Conservation (phyloP, 108 stramenopile species). For the Parietichytrium sp. region DNA sequence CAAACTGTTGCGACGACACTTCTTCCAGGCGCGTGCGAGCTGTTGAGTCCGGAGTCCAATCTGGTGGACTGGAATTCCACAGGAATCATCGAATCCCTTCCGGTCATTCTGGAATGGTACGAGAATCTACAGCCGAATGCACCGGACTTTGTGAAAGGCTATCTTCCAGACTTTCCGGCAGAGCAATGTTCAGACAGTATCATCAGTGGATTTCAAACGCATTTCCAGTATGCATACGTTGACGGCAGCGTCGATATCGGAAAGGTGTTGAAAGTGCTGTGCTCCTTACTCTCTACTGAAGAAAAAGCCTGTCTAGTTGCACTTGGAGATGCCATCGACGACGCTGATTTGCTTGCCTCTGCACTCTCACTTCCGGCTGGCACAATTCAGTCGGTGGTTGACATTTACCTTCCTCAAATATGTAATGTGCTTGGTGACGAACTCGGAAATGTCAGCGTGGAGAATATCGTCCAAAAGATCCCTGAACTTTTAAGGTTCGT, state of each 20-base stretch:
- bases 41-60: background rate
- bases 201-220: background rate
- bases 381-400: background rate
- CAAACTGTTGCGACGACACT: background rate
- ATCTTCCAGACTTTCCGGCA: background rate
- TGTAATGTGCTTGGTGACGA: background rate
- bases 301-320: background rate
- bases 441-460: background rate
- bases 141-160: background rate
- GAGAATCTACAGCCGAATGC: background rate
- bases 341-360: background rate
- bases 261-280: background rate
- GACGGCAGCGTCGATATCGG: background rate
- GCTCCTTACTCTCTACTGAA: background rate
- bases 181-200: background rate
- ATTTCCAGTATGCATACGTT: too few relatives aligned
- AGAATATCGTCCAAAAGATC: background rate
- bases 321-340: conserved; percentile 18
- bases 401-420: background rate
- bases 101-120: background rate
- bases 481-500: background rate
- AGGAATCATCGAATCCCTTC: background rate
- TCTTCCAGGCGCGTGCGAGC: background rate
- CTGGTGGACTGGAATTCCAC: background rate
- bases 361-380: background rate